phyloP scores from a whole-genome alignment of 2,329 filamentous ascomycete species.

The Geosmithia putterillii region DNA sequence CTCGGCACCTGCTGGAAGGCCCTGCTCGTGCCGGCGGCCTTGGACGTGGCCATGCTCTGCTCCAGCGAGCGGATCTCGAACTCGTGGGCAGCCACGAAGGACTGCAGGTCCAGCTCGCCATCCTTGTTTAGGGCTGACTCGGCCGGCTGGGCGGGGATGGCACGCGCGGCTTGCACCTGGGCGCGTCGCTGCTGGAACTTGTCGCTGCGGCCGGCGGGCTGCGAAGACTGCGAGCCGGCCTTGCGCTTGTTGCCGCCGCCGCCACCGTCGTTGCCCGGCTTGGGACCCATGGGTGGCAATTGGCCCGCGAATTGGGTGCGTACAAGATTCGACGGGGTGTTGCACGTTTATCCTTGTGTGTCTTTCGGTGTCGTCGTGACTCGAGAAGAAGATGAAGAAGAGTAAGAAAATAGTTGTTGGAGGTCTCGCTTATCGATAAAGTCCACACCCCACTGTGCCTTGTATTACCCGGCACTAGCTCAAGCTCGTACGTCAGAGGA shows the following conservation, averaged over 20 bases:
- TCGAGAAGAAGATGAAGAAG: neutral
- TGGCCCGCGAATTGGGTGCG: neutral
- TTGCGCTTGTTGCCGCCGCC: slow-evolving; percentile 13
- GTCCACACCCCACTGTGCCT: neutral
- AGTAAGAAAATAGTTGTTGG: neutral
- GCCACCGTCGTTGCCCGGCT: neutral
- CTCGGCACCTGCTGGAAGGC: slow-evolving; percentile 89
- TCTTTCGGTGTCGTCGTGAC: neutral
- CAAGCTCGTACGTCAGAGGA: neutral
- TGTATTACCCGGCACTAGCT: neutral
- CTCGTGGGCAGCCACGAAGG: slow-evolving; percentile 74
- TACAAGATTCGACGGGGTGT: neutral
- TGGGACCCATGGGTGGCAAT: neutral
- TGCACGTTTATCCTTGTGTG: no score
- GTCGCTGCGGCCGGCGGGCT: slow-evolving; percentile 10
- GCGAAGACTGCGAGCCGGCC: slow-evolving; percentile 5
- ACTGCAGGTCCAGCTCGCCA: slow-evolving; percentile 74
- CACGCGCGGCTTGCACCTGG: slow-evolving; percentile 32
- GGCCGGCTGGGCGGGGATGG: slow-evolving; percentile 36
- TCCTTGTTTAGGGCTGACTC: slow-evolving; percentile 39
- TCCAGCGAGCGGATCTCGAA: slow-evolving; percentile 84
- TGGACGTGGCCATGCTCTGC: slow-evolving; percentile 66
- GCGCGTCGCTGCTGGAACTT: slow-evolving; percentile 26
- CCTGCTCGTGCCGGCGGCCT: slow-evolving; percentile 46
- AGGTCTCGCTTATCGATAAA: neutral